A percentile compares a stretch with the other conserved stretches of the same genome.
phyloP scores from a whole-genome alignment of 2,329 filamentous ascomycete species.

The Ascochyta rabiei region DNA sequence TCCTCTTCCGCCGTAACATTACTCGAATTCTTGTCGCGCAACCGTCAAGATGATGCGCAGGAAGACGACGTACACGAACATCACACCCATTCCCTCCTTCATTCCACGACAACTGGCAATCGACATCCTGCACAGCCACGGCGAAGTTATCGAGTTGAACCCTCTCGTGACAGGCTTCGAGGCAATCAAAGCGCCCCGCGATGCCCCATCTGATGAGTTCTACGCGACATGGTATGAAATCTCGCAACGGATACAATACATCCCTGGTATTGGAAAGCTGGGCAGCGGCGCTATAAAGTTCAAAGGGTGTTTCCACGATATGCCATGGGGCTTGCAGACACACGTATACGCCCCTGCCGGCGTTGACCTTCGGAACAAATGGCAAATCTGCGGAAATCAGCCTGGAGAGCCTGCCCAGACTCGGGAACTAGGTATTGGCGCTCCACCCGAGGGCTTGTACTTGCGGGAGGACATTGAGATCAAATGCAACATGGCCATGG shows the following conservation, averaged over 20 bases:
- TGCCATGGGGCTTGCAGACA: constrained; percentile 74
- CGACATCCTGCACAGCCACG: constrained; percentile 73
- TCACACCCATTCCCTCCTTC: constrained; percentile 72
- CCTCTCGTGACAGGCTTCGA: constrained; percentile 70
- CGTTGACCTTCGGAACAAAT: constrained; percentile 71
- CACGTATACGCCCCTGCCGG: constrained; percentile 73
- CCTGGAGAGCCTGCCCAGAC: constrained; percentile 68
- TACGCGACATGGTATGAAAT: constrained; percentile 79
- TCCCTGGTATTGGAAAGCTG: constrained; percentile 69
- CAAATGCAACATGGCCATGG: constrained; percentile 69
- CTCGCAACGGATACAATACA: constrained; percentile 69
- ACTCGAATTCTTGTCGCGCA: background rate
- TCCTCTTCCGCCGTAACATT: background rate
- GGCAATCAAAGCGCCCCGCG: constrained; percentile 69
- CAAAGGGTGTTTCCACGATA: constrained; percentile 74
- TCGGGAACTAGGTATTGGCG: constrained; percentile 68
- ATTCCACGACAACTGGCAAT: constrained; percentile 74
- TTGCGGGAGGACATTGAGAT: constrained; percentile 74
- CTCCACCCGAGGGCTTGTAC: constrained; percentile 69
- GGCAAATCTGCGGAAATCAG: constrained; percentile 72
- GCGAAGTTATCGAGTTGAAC: constrained; percentile 73
- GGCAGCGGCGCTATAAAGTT: constrained; percentile 71
- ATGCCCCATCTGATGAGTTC: constrained; percentile 72
- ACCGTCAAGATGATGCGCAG: constrained; percentile 53
- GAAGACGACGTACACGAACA: constrained; percentile 69